Base-by-base conservation (phyloP, 2,329 filamentous ascomycete species). In the Paraphaeosphaeria minitans region DNA sequence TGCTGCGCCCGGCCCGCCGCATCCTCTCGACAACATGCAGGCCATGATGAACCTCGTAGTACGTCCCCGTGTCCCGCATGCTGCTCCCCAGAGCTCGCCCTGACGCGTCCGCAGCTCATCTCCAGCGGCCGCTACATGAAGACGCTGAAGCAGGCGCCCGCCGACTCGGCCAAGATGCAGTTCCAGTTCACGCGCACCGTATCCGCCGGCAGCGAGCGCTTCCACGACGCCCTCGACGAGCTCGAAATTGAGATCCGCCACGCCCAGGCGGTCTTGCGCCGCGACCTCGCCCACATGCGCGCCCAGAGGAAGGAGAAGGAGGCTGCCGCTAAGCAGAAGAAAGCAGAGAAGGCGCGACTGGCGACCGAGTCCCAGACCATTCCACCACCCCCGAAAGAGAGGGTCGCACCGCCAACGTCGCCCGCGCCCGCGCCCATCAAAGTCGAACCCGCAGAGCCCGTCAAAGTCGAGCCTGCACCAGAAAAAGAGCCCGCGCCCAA, bases 181-280 rank as follows among this genome's bases (percentile, higher is more conserved):
- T 52, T 71, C 61, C 55, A 64, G 60, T 33, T 77, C 62, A 70
- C 78, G 60, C 73, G 79, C 52, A 74, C 69, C 42, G 67, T 84
- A 14, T 77, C 80, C 2, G 68, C 66, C 16, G 79, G 79, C 29
- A 71, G 75, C 16, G 72, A 75, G 35, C 72, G 77, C 62, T 84
- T 81, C 60, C 80, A 84, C 64, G 76, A 81, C 48, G 78, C 79
- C n/a, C 77, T 84, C n/a, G 82, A 84, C 68, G 74, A 79, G 57
- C 74, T 84, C 14, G 81, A 83, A 64, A 74, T 75, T 46, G 77
- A 83, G 54, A 67, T 84, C 43, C 65, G 62, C 57, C 63, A 68
- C 19, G 74, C 75, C 8, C 73, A 77, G 35, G 62, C 66, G 0
- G 75, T 77, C 9, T 59, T 77, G 55, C 69, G 75, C 8, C 58